Evolutionary conservation across 495 filamentous ascomycete genomes (phyloP).

Genomic region (Talaromyces adpressus): DNA sequence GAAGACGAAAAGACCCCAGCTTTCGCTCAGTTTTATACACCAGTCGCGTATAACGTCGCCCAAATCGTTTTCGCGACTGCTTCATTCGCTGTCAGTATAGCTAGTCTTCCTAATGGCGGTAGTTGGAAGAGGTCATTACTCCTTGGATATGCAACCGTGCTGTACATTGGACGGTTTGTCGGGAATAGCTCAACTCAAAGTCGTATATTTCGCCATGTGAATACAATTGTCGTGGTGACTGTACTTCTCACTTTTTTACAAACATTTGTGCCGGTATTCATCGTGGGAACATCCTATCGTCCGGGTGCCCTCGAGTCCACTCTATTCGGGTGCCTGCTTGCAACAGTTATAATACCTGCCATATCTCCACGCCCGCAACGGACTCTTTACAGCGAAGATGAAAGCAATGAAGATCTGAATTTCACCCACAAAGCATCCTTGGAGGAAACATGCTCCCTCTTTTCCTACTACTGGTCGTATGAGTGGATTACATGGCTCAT

Average conservation of each 20-base stretch:
- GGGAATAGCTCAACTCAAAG: background rate
- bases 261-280: constrained; percentile 13
- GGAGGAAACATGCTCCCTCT: constrained; percentile 43
- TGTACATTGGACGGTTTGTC: constrained; percentile 11
- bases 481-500: constrained; percentile 43
- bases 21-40: background rate
- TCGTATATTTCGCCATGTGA: constrained; percentile 16
- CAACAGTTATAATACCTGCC: constrained; percentile 10
- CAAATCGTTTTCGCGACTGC: constrained; percentile 13
- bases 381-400: background rate
- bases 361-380: constrained; percentile 17
- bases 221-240: constrained; percentile 8
- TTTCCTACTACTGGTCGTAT: constrained; percentile 40
- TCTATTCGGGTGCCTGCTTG: constrained; percentile 12
- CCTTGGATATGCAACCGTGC: constrained; percentile 14
- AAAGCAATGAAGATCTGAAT: constrained; percentile 8
- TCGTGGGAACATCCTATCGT: constrained; percentile 15
- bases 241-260: constrained; percentile 12
- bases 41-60: constrained; percentile 13
- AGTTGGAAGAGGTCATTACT: constrained; percentile 14
- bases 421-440: constrained; percentile 22
- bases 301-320: constrained; percentile 7
- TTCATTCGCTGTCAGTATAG: constrained; percentile 14
- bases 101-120: constrained; percentile 1
- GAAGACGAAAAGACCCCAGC: background rate